Evolutionary conservation across 768 basidiomycete species (phyloP).

Genomic region (Amanita pallidorosea): DNA sequence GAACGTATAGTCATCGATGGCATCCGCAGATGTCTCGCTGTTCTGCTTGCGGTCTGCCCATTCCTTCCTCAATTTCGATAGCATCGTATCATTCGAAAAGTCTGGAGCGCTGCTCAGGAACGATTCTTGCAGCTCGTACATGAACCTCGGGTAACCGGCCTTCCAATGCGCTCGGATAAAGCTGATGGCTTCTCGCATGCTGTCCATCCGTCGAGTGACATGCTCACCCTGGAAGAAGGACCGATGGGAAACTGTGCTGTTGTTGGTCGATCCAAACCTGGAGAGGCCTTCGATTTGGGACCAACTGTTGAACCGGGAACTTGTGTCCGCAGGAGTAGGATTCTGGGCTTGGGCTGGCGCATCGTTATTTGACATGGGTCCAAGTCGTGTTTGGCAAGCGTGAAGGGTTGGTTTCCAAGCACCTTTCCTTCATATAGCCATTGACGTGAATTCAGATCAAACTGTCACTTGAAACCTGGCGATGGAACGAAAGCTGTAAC

Average conservation of each 20-base stretch:
- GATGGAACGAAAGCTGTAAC: neutral
- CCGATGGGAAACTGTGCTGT: constrained; percentile 1
- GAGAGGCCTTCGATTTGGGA: constrained; percentile 5
- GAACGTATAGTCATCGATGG: constrained; percentile 9
- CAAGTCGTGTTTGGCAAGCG: neutral
- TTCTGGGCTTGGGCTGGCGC: neutral
- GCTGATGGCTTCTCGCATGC: constrained; percentile 10
- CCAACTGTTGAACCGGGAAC: constrained; percentile 6
- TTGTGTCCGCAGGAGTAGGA: neutral
- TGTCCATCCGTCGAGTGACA: constrained; percentile 10
- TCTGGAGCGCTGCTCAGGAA: constrained; percentile 7
- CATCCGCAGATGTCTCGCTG: neutral
- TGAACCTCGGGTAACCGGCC: constrained; percentile 8
- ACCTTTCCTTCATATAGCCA: neutral
- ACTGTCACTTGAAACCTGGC: too few species aligned
- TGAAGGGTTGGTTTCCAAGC: neutral
- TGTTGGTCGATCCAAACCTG: constrained; percentile 3
- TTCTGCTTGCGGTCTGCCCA: constrained; percentile 10
- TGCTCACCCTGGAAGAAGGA: constrained; percentile 11
- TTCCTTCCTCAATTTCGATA: constrained; percentile 8
- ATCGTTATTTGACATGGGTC: neutral
- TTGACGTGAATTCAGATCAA: neutral
- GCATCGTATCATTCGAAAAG: constrained; percentile 1
- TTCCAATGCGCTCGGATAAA: constrained; percentile 12
- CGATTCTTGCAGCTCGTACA: constrained; percentile 10